These are phyloP conservation scores for Cercospora sp. DNA, from an alignment of 2,329 filamentous ascomycete genomes.

Conservation along the genomic window DNA sequence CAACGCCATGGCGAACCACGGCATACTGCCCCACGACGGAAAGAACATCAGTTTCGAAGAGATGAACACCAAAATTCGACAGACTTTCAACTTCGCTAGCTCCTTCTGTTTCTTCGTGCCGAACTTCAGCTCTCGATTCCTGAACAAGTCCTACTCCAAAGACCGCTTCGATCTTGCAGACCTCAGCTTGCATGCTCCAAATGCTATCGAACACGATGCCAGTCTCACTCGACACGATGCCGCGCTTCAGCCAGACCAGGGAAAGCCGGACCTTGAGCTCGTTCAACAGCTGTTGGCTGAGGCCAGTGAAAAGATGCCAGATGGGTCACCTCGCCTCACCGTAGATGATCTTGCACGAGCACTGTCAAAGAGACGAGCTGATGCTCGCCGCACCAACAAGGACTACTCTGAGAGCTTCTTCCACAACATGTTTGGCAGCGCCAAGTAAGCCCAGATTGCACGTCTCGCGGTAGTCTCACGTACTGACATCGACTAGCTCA, in stretches of 20 bases:
- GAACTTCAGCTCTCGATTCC: slow-evolving; percentile 31
- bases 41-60: slow-evolving; percentile 34
- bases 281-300: slow-evolving; percentile 40
- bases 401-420: slow-evolving; percentile 36
- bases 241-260: slow-evolving; percentile 41
- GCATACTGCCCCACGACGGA: slow-evolving; percentile 35
- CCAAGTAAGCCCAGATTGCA: slow-evolving; percentile 28
- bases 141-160: slow-evolving; percentile 33
- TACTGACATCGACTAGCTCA: slow-evolving; percentile 34
- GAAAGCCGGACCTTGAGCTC: slow-evolving; percentile 41
- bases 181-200: slow-evolving; percentile 30
- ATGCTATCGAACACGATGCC: slow-evolving; percentile 35
- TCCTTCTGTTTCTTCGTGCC: slow-evolving; percentile 36
- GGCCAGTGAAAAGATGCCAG: slow-evolving; percentile 39
- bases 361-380: slow-evolving; percentile 39
- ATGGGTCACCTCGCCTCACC: slow-evolving; percentile 39
- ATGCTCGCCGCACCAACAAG: slow-evolving; percentile 40
- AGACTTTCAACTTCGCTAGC: slow-evolving; percentile 36
- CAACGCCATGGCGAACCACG: slow-evolving; percentile 37
- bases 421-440: slow-evolving; percentile 46
- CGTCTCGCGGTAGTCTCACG: not conserved
- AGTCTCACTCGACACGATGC: slow-evolving; percentile 38
- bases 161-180: slow-evolving; percentile 33
- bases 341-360: slow-evolving; percentile 41
- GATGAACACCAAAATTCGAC: slow-evolving; percentile 30